Evolutionary conservation across 106 monocot genomes (phyloP).

Genomic region (Posidonia australis): DNA sequence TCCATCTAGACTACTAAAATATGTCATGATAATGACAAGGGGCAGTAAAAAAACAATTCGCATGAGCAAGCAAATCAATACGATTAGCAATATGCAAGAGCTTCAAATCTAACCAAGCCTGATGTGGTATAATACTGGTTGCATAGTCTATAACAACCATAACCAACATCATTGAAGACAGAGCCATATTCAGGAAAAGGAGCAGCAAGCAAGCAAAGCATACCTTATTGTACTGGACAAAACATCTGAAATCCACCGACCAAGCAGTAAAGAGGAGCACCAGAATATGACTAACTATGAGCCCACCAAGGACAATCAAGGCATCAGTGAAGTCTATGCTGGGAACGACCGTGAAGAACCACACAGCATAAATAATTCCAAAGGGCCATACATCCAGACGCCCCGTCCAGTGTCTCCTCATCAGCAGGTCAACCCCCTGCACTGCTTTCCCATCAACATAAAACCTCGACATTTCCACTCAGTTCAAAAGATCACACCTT

Average conservation of each 20-base stretch:
- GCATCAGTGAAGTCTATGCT: conserved; percentile 74
- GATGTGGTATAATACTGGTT: no score
- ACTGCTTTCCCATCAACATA: conserved; percentile 78
- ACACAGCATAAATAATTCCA: conserved; percentile 51
- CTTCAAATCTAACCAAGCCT: no score
- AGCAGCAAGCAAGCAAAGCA: neutral
- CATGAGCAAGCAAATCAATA: neutral
- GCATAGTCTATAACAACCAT: neutral
- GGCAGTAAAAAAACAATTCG: neutral
- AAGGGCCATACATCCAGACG: conserved; percentile 90
- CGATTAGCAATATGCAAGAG: neutral
- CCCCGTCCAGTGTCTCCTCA: conserved; percentile 45
- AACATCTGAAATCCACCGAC: conserved; percentile 82
- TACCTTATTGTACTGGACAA: conserved; percentile 84
- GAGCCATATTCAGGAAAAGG: neutral
- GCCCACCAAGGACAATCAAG: conserved; percentile 60
- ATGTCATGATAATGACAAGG: neutral
- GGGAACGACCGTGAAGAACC: conserved; percentile 54
- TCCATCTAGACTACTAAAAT: no score
- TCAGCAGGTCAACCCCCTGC: conserved; percentile 63
- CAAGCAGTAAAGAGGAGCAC: conserved; percentile 87
- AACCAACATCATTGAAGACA: neutral
- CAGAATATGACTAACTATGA: conserved; percentile 53
- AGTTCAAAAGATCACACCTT: neutral
- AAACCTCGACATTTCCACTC: conserved; percentile 59